These are phyloP conservation scores for Euphorbia corollata DNA, from an alignment of 441 rosid genomes.

Conservation along the genomic window DNA sequence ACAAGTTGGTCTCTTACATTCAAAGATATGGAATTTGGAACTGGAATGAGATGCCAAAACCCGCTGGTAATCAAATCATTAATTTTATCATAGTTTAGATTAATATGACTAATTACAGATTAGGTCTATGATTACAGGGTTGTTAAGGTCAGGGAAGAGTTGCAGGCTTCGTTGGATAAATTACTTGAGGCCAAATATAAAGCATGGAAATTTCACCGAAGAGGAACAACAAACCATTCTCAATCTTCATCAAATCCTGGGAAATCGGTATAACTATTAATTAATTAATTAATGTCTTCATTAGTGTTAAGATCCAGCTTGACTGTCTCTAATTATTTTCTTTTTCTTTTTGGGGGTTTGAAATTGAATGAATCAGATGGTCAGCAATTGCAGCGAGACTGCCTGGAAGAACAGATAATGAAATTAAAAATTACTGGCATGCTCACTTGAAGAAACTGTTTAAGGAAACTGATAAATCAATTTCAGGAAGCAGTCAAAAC, in stretches of 20 bases:
- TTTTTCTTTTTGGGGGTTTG: too few relatives aligned
- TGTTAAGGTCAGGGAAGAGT: conserved; percentile 81
- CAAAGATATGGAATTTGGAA: conserved; percentile 11
- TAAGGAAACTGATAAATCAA: not conserved
- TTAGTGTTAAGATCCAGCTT: not conserved
- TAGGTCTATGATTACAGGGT: conserved; percentile 11
- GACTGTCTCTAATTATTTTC: not conserved
- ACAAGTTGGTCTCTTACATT: conserved; percentile 7
- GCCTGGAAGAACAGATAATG: conserved; percentile 20
- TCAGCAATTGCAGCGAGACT: conserved; percentile 20
- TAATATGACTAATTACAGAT: not conserved
- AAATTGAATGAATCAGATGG: conserved; percentile 7
- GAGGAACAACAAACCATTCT: conserved; percentile 83
- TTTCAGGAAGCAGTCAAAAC: not conserved
- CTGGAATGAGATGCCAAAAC: conserved; percentile 14
- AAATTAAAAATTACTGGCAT: conserved; percentile 17
- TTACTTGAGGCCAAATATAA: conserved; percentile 75
- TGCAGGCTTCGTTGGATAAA: conserved; percentile 89
- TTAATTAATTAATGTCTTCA: not conserved
- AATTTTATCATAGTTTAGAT: not conserved
- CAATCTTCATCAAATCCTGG: conserved; percentile 80
- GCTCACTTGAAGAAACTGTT: conserved; percentile 8
- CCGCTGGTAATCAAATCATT: conserved; percentile 21
- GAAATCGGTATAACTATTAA: conserved; percentile 28
- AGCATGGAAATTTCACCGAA: conserved; percentile 72